These are phyloP conservation scores for Penicillium nucicola DNA, from an alignment of 495 filamentous ascomycete genomes.

Conservation along the genomic window DNA sequence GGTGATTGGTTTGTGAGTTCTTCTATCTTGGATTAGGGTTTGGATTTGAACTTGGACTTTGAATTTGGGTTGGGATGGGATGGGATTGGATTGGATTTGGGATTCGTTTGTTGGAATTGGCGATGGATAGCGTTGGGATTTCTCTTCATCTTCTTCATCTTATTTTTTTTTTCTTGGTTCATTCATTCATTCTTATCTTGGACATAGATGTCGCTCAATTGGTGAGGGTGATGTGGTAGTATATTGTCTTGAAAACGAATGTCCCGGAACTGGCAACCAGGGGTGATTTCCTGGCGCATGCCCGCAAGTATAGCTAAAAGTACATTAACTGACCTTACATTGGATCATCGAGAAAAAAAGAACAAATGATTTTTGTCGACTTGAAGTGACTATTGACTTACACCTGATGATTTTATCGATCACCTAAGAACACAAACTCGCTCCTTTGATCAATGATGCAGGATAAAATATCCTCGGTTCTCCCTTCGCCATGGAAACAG, in stretches of 20 bases:
- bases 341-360: too few species aligned
- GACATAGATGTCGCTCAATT: background rate
- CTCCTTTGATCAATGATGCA: conserved; percentile 7
- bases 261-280: too few species aligned
- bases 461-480: conserved; percentile 30
- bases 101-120: background rate
- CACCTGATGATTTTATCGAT: too few species aligned
- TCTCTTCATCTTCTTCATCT: background rate
- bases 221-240: too few species aligned
- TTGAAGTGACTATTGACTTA: too few species aligned
- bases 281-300: too few species aligned
- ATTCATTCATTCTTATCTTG: background rate
- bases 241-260: too few species aligned
- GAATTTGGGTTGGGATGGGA: background rate
- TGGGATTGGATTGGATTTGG: background rate
- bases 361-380: too few species aligned
- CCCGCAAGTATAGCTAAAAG: too few species aligned
- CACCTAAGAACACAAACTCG: conserved; percentile 14
- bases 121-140: too few species aligned
- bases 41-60: background rate
- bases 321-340: too few species aligned
- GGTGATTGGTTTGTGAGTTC: conserved; percentile 1
- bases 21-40: background rate
- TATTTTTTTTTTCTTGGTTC: background rate
- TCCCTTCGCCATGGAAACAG: conserved; percentile 33